Percentiles rank a stretch among this genome's conserved stretches.
Evolutionary conservation across 225 moss, liverwort and hornwort genomes (phyloP).

Genomic region (Bryum argenteum): DNA sequence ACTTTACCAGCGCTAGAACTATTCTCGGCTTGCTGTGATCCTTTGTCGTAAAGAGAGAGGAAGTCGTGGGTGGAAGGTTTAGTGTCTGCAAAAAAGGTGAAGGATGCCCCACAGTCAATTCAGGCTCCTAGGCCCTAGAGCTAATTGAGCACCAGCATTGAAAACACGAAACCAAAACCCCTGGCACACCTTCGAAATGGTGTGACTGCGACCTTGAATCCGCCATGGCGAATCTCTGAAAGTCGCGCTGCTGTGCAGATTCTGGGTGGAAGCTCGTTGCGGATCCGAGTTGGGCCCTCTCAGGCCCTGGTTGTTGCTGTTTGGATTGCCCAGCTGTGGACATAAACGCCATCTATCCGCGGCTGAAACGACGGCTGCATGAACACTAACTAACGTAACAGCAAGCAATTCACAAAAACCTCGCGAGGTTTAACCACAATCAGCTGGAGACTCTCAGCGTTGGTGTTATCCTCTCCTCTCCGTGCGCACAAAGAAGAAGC

Average conservation of each 20-base stretch:
- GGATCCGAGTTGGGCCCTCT: conserved; percentile 19
- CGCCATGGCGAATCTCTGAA: conserved; percentile 42
- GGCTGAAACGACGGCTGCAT: conserved; percentile 24
- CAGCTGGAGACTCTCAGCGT: neutral
- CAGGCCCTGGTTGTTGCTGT: conserved; percentile 38
- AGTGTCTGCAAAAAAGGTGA: conserved; percentile 29
- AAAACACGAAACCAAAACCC: neutral
- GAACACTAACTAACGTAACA: neutral
- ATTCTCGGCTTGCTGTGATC: conserved; percentile 50
- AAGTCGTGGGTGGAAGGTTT: conserved; percentile 75
- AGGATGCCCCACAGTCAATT: conserved; percentile 13
- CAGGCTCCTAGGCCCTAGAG: neutral
- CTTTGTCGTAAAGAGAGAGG: conserved; percentile 64
- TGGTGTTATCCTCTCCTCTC: neutral
- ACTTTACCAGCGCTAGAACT: conserved; percentile 42
- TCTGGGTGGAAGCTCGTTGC: conserved; percentile 22
- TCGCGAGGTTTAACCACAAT: conserved; percentile 21
- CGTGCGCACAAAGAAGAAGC: conserved; percentile 25
- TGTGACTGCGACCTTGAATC: conserved; percentile 9
- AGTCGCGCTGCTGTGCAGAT: conserved; percentile 36
- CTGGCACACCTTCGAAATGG: conserved; percentile 54
- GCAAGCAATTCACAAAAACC: conserved; percentile 18
- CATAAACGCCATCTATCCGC: conserved; percentile 50
- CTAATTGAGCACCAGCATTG: conserved; percentile 22
- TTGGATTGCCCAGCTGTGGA: conserved; percentile 31